Base-by-base conservation (phyloP, 2,329 filamentous ascomycete genomes). In the Paraconiothyrium sp. region DNA sequence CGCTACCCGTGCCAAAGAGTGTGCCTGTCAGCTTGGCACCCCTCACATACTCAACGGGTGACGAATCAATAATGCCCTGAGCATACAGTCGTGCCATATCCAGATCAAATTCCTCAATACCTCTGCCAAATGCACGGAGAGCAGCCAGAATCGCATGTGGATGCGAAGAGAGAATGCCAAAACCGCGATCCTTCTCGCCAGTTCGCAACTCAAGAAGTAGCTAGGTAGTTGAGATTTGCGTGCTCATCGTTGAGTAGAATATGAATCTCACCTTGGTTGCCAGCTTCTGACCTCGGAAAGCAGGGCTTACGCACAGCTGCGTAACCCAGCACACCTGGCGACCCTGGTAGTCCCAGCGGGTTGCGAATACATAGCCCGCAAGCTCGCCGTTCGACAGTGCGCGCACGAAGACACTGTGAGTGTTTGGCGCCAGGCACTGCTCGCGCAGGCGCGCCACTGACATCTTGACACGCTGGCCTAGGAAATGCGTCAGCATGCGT, bases 241-340 rank as follows among this genome's bases (percentile, higher is more conserved):
- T 4, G 6, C 11, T 14, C 14, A 16, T 11, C 11, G n/a, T 16
- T 13, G 37, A 14, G 16, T 41, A 6, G 13, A 41, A 41, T 16
- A 14, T 41, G 37, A 16, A 22, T 5, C 49, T 44, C 20, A 82
- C 74, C 58, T 65, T 61, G 39, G 60, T 66, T 46, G 78, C 78
- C 59, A 82, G 72, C 30, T 76, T 72, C 65, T 70, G 76, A 60
- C 77, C 71, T 54, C 80, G 76, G 62, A 76, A 79, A 37, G 74
- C 66, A 27, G 48, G 65, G 59, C 76, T 62, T 16, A 82, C 77
- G 20, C 81, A 78, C 47, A 82, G 68, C 66, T 82, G 78, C 58
- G 80, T 81, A 58, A 82, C 66, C 79, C 79, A 82, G 65, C 77
- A 81, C 22, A 81, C 63, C 54, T 48, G 68, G 60, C 66, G 74